Evolutionary conservation across 2,329 filamentous ascomycete genomes (phyloP).

Genomic region (Cladobotryum protrusum): DNA sequence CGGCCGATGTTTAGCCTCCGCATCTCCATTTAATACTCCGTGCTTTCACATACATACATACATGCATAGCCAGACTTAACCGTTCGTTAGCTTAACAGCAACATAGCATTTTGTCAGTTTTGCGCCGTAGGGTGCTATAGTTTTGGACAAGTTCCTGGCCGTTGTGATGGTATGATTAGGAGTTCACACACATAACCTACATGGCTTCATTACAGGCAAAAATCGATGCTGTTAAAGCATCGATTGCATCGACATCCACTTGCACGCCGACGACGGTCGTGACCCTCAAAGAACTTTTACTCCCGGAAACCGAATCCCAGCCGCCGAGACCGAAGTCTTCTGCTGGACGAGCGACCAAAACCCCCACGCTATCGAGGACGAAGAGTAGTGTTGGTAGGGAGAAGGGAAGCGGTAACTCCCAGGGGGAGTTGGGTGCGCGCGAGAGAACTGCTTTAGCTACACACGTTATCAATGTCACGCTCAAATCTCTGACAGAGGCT

Average conservation of each 20-base stretch:
- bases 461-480: constrained; percentile 62
- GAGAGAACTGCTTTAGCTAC: constrained; percentile 65
- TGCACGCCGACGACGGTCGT: constrained; percentile 47
- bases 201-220: constrained; percentile 41
- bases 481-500: constrained; percentile 64
- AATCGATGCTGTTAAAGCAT: constrained; percentile 47
- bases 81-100: constrained; percentile 12
- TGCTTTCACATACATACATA: background rate
- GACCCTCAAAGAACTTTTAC: constrained; percentile 41
- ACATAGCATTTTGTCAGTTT: constrained; percentile 16
- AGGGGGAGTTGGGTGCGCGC: constrained; percentile 28
- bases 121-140: constrained; percentile 18
- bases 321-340: constrained; percentile 20
- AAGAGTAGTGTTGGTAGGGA: constrained; percentile 18
- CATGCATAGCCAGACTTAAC: background rate
- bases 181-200: constrained; percentile 20
- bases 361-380: constrained; percentile 18
- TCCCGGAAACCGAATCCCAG: constrained; percentile 26
- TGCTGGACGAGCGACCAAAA: constrained; percentile 23
- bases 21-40: background rate
- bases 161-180: constrained; percentile 29
- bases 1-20: constrained; percentile 28
- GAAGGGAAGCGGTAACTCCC: constrained; percentile 5
- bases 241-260: constrained; percentile 45
- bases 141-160: constrained; percentile 17